Conservation (phyloP, 2,329 filamentous ascomycete species). For the Sordariomycetes sp. region DNA sequence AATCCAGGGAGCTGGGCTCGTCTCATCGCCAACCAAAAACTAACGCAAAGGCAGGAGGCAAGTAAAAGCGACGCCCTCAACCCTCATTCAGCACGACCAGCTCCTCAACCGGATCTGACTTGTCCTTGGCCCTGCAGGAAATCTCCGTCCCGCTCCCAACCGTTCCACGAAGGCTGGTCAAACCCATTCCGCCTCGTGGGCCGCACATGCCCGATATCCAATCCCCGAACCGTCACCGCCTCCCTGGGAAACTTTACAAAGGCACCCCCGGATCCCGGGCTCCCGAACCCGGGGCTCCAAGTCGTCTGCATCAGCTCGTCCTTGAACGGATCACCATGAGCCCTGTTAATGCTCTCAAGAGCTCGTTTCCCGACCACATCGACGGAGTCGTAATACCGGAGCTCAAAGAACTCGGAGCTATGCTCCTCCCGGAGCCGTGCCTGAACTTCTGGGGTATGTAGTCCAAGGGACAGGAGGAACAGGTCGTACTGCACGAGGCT, state of each 20-base stretch:
- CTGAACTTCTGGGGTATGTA: slow-evolving; percentile 40
- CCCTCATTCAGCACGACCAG: no score
- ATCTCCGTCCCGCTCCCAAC: background rate
- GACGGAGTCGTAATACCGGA: slow-evolving; percentile 49
- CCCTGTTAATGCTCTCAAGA: slow-evolving; percentile 36
- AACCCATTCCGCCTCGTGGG: slow-evolving; percentile 36
- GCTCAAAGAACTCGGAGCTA: slow-evolving; percentile 33
- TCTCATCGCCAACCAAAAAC: no score
- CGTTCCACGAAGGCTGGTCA: slow-evolving; percentile 42
- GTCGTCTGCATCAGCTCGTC: slow-evolving; percentile 19
- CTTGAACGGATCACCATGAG: slow-evolving; percentile 40
- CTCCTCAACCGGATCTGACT: background rate
- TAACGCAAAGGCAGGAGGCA: background rate
- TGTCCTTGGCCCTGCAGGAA: background rate
- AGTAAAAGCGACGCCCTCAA: background rate
- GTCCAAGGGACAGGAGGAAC: slow-evolving; percentile 46
- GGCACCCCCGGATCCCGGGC: slow-evolving; percentile 5
- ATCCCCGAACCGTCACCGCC: slow-evolving; percentile 29
- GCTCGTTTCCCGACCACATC: slow-evolving; percentile 50
- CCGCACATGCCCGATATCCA: slow-evolving; percentile 28
- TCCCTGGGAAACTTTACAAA: slow-evolving; percentile 23
- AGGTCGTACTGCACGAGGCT: slow-evolving; percentile 58
- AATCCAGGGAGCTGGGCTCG: no score
- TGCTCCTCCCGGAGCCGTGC: slow-evolving; percentile 31
- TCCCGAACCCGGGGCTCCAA: slow-evolving; percentile 34